Percentiles rank a stretch among this genome's conserved stretches.
These are phyloP conservation scores for Amesomyces nigricolor DNA, from an alignment of 2,329 filamentous ascomycete genomes.

Conservation along the genomic window DNA sequence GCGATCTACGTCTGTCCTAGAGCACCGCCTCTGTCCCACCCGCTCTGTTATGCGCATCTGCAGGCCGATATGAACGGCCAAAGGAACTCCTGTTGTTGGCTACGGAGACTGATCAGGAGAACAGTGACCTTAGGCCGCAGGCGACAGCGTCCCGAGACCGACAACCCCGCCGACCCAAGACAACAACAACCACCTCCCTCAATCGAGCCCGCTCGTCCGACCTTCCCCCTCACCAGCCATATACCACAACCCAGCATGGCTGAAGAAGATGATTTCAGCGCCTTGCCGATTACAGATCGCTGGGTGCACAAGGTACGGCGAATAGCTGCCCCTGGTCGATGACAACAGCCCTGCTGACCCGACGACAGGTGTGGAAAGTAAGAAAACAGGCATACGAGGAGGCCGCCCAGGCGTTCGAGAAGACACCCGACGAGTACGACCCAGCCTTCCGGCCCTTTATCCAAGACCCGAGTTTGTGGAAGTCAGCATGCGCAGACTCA, in stretches of 20 bases:
- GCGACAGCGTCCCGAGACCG: not conserved
- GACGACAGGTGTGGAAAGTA: slow-evolving; percentile 79
- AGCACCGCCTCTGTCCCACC: not conserved
- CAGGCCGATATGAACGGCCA: slow-evolving; percentile 17
- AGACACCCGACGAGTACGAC: slow-evolving; percentile 77
- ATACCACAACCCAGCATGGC: slow-evolving; percentile 51
- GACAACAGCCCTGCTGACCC: not conserved
- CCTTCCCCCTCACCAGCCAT: not conserved
- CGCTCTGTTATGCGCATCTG: not conserved
- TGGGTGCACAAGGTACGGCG: slow-evolving; percentile 69
- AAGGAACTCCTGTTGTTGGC: slow-evolving; percentile 12
- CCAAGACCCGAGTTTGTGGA: slow-evolving; percentile 81
- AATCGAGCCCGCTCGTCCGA: not conserved
- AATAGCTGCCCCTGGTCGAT: no score
- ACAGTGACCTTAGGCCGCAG: slow-evolving; percentile 15
- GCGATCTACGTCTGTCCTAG: no score
- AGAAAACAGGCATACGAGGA: slow-evolving; percentile 94
- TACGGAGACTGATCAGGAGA: slow-evolving; percentile 23
- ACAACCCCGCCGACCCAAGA: not conserved
- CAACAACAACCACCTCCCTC: not conserved
- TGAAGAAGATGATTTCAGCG: slow-evolving; percentile 80
- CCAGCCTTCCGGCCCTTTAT: slow-evolving; percentile 83
- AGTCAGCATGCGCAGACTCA: slow-evolving; percentile 84
- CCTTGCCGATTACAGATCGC: slow-evolving; percentile 70
- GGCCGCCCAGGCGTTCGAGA: slow-evolving; percentile 78